Evolutionary conservation across 352 stramenopile species (phyloP), one percentile per base, ranked within the genome.

Genomic region (Phytophthora cryptogea): DNA sequence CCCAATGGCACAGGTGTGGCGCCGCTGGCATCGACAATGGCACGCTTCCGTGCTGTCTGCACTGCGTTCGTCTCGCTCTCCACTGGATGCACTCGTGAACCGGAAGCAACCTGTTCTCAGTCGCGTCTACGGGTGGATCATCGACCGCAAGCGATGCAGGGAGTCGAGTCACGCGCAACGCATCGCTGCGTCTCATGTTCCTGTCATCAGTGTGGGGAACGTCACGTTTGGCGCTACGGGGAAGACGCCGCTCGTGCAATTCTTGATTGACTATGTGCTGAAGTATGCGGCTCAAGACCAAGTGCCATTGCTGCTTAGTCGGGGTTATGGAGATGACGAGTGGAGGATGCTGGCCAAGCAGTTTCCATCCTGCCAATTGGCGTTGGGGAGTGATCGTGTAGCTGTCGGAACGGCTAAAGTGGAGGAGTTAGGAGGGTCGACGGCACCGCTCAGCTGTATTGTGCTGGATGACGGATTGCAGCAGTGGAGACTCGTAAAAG

Each of bases 221-320:
- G 42, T 85, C 50, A 91, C 81, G 2, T 89, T 88, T 36, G 81
- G 81, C 2, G 81, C 75, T n/a, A 91, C 81, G 4, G 81, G 81
- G 48, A 91, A 91, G 66, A 91, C 81, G 36, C 81, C 81, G 17
- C 83, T 76, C 7, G 81, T 81, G 23, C 49, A 81, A 42, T 76
- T 79, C 23, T 65, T 90, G 16, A 40, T 68, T 11, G 51, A 66
- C 31, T 57, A 67, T 4, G 53, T 45, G 9, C 49, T 80, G 10
- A 48, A 32, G n/a, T 14, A 44, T 40, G 39, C 10, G 20, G 23
- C 0, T 0, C 27, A 47, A 20, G 37, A 32, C 8, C 60, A 56
- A 10, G 66, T 75, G 28, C 75, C 75, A 4, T 64, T 89, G 76
- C 61, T 89, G 17, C 61, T 89, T 11, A 86, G 68, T 11, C 47